Conservation (phyloP, 306 rosid species). For the Amphicarpaea edgeworthii region DNA sequence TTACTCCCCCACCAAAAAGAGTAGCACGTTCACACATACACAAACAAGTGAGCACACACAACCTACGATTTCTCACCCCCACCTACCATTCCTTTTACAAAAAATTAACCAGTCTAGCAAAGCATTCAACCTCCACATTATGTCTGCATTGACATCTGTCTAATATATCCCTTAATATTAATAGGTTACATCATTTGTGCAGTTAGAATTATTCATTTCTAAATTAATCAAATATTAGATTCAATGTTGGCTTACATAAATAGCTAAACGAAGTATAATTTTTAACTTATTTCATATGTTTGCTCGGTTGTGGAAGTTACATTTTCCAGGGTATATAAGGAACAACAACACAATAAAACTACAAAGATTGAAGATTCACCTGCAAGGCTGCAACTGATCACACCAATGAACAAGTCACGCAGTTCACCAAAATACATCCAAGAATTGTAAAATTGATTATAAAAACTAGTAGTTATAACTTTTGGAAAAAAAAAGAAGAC, state of each 20-base stretch:
- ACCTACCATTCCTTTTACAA: neutral
- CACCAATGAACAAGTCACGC: neutral
- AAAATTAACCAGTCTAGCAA: slow-evolving; percentile 15
- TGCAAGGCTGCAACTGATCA: neutral
- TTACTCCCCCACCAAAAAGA: neutral
- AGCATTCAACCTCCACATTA: slow-evolving; percentile 10
- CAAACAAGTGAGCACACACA: neutral
- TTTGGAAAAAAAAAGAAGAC: slow-evolving; percentile 16
- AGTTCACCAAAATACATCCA: slow-evolving; percentile 23
- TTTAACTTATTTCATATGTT: neutral
- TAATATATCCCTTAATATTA: neutral
- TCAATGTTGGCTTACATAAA: slow-evolving; percentile 23
- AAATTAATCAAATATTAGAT: neutral
- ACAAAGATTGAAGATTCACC: slow-evolving; percentile 9
- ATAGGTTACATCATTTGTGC: neutral
- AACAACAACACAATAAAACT: slow-evolving; percentile 22
- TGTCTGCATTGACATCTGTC: neutral
- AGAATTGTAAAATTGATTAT: neutral
- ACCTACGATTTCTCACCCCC: slow-evolving; percentile 5
- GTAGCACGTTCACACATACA: neutral
- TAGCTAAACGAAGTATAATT: neutral
- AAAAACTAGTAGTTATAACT: neutral
- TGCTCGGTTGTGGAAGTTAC: neutral
- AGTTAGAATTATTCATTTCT: neutral
- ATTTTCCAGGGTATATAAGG: slow-evolving; percentile 28